Conservation (phyloP, 768 basidiomycete genomes). For the Dioszegia hungarica region DNA sequence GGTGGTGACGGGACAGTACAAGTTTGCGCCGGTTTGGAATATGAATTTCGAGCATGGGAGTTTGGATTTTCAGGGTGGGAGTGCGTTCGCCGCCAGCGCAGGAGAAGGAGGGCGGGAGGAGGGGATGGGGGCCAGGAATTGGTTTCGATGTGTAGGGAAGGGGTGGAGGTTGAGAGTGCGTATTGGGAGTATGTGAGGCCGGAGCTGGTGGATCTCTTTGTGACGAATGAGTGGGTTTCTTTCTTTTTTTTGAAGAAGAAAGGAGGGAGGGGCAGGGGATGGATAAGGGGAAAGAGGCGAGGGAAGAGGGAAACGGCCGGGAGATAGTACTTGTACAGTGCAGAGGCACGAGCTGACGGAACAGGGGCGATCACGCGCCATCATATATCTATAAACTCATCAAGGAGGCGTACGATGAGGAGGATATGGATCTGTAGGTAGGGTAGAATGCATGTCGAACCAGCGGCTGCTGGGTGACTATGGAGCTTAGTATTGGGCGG, state of each 20-base stretch:
- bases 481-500: no score
- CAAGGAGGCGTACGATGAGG: conserved; percentile 93
- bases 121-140: no score
- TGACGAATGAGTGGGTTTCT: conserved; percentile 85
- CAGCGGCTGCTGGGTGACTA: no score
- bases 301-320: conserved; percentile 63
- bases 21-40: conserved; percentile 71
- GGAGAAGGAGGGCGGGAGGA: conserved; percentile 54
- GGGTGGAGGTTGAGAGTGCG: conserved; percentile 90
- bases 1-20: conserved; percentile 92
- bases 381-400: conserved; percentile 78
- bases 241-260: no score
- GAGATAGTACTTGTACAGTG: no score
- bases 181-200: conserved; percentile 93
- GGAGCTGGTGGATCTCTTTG: conserved; percentile 85
- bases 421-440: conserved; percentile 70
- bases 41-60: conserved; percentile 46
- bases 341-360: neutral
- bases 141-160: conserved; percentile 65
- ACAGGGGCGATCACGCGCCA: conserved; percentile 90
- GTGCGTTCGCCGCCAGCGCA: conserved; percentile 51
- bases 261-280: no score
- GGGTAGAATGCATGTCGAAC: neutral
- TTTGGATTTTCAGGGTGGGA: conserved; percentile 45
- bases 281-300: no score